Percentiles rank a stretch among this genome's conserved stretches.
These are phyloP conservation scores for Cyclostephanos tholiformis DNA, from an alignment of 108 stramenopile species.

Conservation along the genomic window DNA sequence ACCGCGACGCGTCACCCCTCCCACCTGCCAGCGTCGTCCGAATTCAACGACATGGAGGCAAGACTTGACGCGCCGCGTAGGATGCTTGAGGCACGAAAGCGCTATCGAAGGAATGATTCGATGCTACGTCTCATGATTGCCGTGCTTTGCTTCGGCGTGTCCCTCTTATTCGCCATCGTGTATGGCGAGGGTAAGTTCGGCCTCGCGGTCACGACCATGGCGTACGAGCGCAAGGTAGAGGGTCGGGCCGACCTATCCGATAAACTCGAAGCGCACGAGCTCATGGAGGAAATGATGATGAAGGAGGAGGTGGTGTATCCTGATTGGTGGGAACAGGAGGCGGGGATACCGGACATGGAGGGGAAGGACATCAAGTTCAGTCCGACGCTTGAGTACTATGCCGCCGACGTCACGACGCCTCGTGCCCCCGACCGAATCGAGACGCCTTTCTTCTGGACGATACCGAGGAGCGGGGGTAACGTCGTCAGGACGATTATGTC, in stretches of 20 bases:
- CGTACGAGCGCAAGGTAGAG: conserved; percentile 32
- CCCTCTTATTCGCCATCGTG: conserved; percentile 28
- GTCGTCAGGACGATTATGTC: conserved; percentile 32
- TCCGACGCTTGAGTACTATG: conserved; percentile 23
- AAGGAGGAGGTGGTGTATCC: conserved; percentile 37
- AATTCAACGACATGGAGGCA: conserved; percentile 2
- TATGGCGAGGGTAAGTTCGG: conserved; percentile 31
- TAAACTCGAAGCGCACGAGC: neutral
- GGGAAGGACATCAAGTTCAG: conserved; percentile 24
- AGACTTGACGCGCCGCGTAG: conserved; percentile 6
- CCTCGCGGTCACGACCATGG: conserved; percentile 15
- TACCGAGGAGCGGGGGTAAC: conserved; percentile 37
- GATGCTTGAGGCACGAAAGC: conserved; percentile 17
- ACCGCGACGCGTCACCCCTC: conserved; percentile 37
- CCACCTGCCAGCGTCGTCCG: conserved; percentile 4
- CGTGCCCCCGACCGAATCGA: conserved; percentile 34
- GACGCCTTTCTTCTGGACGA: conserved; percentile 44
- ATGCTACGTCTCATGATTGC: conserved; percentile 24
- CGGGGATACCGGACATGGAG: conserved; percentile 29
- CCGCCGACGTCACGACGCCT: conserved; percentile 28
- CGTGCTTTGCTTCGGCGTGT: conserved; percentile 32
- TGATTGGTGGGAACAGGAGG: conserved; percentile 38
- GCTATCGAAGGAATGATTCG: conserved; percentile 32
- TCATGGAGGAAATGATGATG: neutral
- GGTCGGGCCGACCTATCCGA: neutral